phyloP scores from a whole-genome alignment of 176 grass and related monocot genomes.

The Triticum monococcum region DNA sequence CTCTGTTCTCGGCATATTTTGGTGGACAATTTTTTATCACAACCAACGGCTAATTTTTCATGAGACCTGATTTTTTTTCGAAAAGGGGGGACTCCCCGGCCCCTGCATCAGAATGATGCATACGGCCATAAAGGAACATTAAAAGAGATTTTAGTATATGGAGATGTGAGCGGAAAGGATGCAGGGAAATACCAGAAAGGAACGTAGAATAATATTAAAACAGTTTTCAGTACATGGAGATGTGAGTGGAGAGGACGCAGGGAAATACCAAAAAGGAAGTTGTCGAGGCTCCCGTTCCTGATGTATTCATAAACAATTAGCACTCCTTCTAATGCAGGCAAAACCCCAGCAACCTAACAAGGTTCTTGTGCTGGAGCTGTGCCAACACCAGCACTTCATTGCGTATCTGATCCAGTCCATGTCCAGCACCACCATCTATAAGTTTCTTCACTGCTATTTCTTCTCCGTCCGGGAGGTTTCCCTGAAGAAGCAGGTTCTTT shows the following conservation, averaged over 20 bases:
- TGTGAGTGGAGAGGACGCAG: background rate
- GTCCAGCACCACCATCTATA: background rate
- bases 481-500: constrained; percentile 22
- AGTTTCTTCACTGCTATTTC: constrained; percentile 57
- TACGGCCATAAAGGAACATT: background rate
- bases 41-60: background rate
- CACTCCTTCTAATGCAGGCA: constrained; percentile 29
- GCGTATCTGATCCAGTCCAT: constrained; percentile 28
- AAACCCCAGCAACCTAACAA: constrained; percentile 45
- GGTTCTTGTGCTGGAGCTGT: constrained; percentile 62
- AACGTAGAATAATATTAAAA: background rate
- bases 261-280: constrained; percentile 37
- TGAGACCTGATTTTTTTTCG: background rate
- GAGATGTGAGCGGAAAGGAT: background rate
- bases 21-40: background rate
- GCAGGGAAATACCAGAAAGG: constrained; percentile 37
- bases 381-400: constrained; percentile 43
- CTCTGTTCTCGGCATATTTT: background rate
- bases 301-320: constrained; percentile 43
- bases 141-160: background rate
- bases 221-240: background rate
- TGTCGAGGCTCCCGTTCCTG: constrained; percentile 46
- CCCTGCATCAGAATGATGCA: too few relatives aligned
- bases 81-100: too few relatives aligned
- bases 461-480: constrained; percentile 30